These are phyloP conservation scores for Monilinia vaccinii-corymbosi DNA, from an alignment of 2,329 filamentous ascomycete species.

Conservation along the genomic window DNA sequence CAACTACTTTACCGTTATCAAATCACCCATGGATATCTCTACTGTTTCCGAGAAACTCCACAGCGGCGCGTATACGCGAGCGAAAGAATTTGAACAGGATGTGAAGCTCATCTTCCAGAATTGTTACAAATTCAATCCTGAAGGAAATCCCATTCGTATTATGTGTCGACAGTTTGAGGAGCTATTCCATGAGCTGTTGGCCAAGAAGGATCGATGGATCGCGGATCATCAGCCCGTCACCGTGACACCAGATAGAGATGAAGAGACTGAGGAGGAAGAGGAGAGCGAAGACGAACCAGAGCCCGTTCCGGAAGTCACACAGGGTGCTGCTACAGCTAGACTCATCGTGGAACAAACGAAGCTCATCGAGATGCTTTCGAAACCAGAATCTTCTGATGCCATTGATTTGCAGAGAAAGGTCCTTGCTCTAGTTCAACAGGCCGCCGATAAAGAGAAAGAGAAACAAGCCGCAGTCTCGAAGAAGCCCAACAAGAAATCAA, in stretches of 20 bases:
- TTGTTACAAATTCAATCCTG: constrained; percentile 86
- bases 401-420: constrained; percentile 39
- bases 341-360: constrained; percentile 47
- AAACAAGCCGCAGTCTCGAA: constrained; percentile 10
- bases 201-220: constrained; percentile 73
- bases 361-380: constrained; percentile 44
- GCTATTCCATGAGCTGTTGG: constrained; percentile 68
- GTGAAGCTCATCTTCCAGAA: constrained; percentile 79
- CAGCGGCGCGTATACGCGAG: constrained; percentile 66
- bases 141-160: constrained; percentile 62
- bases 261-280: constrained; percentile 52
- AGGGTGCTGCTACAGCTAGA: constrained; percentile 35
- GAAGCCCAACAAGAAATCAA: constrained; percentile 47
- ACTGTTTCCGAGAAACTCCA: constrained; percentile 75
- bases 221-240: constrained; percentile 60
- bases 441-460: constrained; percentile 43
- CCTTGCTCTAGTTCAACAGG: constrained; percentile 52
- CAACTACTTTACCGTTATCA: constrained; percentile 86
- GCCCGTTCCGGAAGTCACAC: constrained; percentile 27
- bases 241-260: constrained; percentile 56
- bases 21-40: constrained; percentile 89
- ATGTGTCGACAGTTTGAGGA: constrained; percentile 65
- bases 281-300: constrained; percentile 41
- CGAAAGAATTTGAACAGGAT: constrained; percentile 80
- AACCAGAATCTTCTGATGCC: constrained; percentile 40